Percentiles rank a stretch among this genome's conserved stretches.
These are phyloP conservation scores for Luffa acutangula DNA, from an alignment of 306 rosid genomes.

Conservation along the genomic window DNA sequence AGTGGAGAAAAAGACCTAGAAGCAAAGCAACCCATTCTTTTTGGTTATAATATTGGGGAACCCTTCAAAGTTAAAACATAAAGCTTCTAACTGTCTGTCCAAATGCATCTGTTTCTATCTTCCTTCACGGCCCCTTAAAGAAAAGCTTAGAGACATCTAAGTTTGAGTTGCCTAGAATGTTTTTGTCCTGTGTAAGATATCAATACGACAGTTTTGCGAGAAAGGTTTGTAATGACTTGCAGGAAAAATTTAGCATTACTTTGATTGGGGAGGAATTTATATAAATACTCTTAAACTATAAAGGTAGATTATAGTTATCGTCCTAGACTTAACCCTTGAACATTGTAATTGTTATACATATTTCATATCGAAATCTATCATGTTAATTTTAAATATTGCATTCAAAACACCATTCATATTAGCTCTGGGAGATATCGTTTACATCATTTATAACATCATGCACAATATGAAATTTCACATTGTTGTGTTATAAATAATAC, in stretches of 20 bases:
- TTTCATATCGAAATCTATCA: too few relatives aligned
- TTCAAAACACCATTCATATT: too few relatives aligned
- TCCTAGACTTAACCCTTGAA: too few relatives aligned
- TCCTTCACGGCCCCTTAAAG: background rate
- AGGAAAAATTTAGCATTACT: background rate
- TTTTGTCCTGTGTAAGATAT: background rate
- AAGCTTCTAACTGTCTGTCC: background rate
- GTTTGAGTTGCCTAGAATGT: background rate
- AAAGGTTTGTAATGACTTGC: background rate
- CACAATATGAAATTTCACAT: too few relatives aligned
- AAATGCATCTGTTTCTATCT: background rate
- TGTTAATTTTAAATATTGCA: too few relatives aligned
- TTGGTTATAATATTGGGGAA: slow-evolving; percentile 1
- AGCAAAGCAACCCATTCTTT: background rate
- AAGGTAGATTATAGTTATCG: too few relatives aligned
- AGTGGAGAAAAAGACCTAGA: background rate
- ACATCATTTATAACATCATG: too few relatives aligned
- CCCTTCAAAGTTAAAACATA: background rate
- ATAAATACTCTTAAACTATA: too few relatives aligned
- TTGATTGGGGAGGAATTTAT: background rate
- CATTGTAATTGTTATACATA: too few relatives aligned
- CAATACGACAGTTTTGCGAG: background rate
- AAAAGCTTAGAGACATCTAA: background rate
- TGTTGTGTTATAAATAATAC: too few relatives aligned
- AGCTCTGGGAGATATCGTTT: too few relatives aligned